A percentile compares a stretch with the other conserved stretches of the same genome.
phyloP scores from a whole-genome alignment of 352 stramenopile genomes.

The Phytophthora pluvialis region DNA sequence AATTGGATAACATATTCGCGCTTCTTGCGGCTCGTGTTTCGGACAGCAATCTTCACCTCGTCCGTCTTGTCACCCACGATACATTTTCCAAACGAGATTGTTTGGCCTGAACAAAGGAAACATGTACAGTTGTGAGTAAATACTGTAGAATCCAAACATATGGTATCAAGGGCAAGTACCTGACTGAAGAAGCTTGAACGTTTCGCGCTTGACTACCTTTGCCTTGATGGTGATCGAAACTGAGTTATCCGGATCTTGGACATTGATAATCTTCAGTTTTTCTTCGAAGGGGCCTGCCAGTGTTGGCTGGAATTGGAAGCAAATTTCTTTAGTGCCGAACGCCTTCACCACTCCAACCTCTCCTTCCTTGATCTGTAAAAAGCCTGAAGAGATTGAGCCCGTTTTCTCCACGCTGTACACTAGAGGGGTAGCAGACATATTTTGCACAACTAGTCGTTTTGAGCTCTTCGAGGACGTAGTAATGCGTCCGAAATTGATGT shows the following conservation, averaged over 20 bases:
- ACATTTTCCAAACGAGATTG: conserved; percentile 84
- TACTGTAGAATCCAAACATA: background rate
- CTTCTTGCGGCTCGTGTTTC: conserved; percentile 90
- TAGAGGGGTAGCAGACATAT: conserved; percentile 86
- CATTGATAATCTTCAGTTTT: conserved; percentile 89
- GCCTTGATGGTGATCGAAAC: conserved; percentile 91
- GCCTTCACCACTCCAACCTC: conserved; percentile 87
- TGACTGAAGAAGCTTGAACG: conserved; percentile 89
- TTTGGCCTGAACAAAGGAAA: conserved; percentile 59
- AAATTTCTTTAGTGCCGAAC: conserved; percentile 90
- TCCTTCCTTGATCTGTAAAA: conserved; percentile 90
- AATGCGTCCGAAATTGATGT: conserved; percentile 92
- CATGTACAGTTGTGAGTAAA: background rate
- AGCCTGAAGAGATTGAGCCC: conserved; percentile 90
- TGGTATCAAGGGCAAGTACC: conserved; percentile 40
- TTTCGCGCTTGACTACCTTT: conserved; percentile 89
- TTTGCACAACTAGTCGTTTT: conserved; percentile 87
- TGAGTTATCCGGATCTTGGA: conserved; percentile 90
- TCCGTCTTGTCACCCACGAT: conserved; percentile 86
- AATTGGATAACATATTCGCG: conserved; percentile 90
- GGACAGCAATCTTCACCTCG: conserved; percentile 83
- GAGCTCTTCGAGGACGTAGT: conserved; percentile 86
- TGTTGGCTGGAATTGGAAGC: conserved; percentile 89
- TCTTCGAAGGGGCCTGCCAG: conserved; percentile 89
- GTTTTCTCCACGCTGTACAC: conserved; percentile 91